Evolutionary conservation across 2,329 filamentous ascomycete genomes (phyloP).

Genomic region (Helotiales sp.): DNA sequence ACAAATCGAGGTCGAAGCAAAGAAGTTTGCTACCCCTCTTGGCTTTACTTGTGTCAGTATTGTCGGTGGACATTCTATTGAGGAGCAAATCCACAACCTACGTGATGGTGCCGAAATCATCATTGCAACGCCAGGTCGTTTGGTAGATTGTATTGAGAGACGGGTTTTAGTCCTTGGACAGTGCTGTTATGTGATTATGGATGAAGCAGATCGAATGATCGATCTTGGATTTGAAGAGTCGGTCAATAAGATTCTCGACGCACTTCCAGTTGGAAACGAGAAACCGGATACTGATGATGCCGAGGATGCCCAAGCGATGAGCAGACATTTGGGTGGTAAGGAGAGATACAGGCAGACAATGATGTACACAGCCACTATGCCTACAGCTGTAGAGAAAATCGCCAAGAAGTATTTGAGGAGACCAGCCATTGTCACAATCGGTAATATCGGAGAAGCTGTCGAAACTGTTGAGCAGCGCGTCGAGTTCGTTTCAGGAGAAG

Average conservation of each 20-base stretch:
- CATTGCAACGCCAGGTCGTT: constrained; percentile 95
- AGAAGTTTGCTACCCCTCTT: constrained; percentile 85
- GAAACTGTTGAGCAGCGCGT: constrained; percentile 98
- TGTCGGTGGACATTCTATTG: constrained; percentile 93
- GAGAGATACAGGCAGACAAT: constrained; percentile 94
- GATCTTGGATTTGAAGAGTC: constrained; percentile 97
- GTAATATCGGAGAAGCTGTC: constrained; percentile 91
- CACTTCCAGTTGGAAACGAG: constrained; percentile 87
- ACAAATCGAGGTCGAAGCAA: constrained; percentile 92
- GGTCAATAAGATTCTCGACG: constrained; percentile 95
- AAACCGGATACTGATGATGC: constrained; percentile 94
- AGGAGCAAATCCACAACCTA: constrained; percentile 88
- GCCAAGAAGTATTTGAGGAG: constrained; percentile 95
- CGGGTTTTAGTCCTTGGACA: constrained; percentile 90
- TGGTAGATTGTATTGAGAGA: constrained; percentile 95
- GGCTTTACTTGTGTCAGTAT: constrained; percentile 96
- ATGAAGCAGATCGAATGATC: constrained; percentile 99
- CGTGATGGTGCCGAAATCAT: constrained; percentile 95
- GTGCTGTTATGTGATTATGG: constrained; percentile 99
- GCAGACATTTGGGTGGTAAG: constrained; percentile 69
- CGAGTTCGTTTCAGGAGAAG: constrained; percentile 86
- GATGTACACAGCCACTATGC: constrained; percentile 99
- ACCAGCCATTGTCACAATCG: constrained; percentile 91
- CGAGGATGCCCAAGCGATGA: constrained; percentile 85
- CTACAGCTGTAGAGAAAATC: constrained; percentile 85